Conservation (phyloP, 83 land plant genomes). For the Diphasiastrum complanatum region DNA sequence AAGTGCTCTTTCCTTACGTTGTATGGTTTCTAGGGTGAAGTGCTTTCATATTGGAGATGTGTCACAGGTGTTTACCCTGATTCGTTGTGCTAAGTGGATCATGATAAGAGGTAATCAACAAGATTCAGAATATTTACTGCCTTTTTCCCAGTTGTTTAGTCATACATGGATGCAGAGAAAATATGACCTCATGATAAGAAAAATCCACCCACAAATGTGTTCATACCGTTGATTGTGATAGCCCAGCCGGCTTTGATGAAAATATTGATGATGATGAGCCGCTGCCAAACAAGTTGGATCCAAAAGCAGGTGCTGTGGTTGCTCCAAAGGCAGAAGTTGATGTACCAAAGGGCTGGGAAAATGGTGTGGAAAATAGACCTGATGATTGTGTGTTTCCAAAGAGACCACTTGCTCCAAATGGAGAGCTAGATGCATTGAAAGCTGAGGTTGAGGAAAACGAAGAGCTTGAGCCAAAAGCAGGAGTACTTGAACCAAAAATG, state of each 20-base stretch:
- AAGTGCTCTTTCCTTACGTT: too few relatives aligned
- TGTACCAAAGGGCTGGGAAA: conserved; percentile 31
- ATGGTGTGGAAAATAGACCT: conserved; percentile 21
- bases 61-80: too few relatives aligned
- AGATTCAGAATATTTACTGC: too few relatives aligned
- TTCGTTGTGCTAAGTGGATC: too few relatives aligned
- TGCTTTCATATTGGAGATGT: too few relatives aligned
- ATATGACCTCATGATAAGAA: background rate
- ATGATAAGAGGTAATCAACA: too few relatives aligned
- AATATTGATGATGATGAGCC: conserved; percentile 17
- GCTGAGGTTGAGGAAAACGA: background rate
- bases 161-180: too few relatives aligned
- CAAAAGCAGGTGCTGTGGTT: conserved; percentile 8
- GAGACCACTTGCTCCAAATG: conserved; percentile 15
- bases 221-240: conserved; percentile 20
- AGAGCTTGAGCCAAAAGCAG: background rate
- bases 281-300: conserved; percentile 17
- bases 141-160: too few relatives aligned
- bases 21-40: too few relatives aligned
- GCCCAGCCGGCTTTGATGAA: conserved; percentile 23
- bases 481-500: conserved; percentile 14
- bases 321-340: conserved; percentile 29
- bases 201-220: too few relatives aligned
- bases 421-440: background rate
- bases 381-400: conserved; percentile 22